Evolutionary conservation across 164 flowering plant species (phyloP), one percentile per base, ranked within the genome.

Genomic region (Brasenia schreberi): DNA sequence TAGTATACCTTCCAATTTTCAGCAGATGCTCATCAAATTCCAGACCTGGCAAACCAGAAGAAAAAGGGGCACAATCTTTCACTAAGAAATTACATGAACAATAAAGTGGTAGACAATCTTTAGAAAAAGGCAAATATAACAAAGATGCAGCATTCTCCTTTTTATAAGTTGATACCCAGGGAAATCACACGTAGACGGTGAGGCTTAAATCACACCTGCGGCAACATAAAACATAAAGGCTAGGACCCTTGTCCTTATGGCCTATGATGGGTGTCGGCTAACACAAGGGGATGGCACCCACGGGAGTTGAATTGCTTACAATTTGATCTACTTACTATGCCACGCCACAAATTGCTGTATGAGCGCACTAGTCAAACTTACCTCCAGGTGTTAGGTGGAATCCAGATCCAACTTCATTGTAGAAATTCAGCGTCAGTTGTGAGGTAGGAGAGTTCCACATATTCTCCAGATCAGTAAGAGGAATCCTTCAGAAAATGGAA

Each of bases 311-410:
- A 49, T 49, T 9, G 16, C 4, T 9, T 14, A 49, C 10, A 1
- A 49, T 49, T 14, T 14, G 16, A 14, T 14, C 10, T 49, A 9
- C 56, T 49, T 49, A 14, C 10, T 9, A 9, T 49, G 16, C 0
- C 16, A 49, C 9, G 14, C 56, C 56, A 49, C 10, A 49, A 9
- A 9, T 9, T 49, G 53, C 53, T 45, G 53, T 7, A 12, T 45
- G 63, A 60, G 63, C 9, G n/a, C 19, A 60, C n/a, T 6, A 60
- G n/a, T n/a, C 9, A 60, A n/a, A n/a, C 19, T 9, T 60, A 60
- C 63, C 63, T 60, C 63, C 63, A n/a, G 63, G 63, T 60, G 63
- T 60, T 6, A 60, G 63, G 63, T 60, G 63, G 63, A 60, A 60
- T 9, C 63, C 63, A 9, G 63, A 60, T 18, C 63, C 63, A n/a